These are phyloP conservation scores for Boletus vermiculosoides DNA, from an alignment of 768 basidiomycete species.

Conservation along the genomic window DNA sequence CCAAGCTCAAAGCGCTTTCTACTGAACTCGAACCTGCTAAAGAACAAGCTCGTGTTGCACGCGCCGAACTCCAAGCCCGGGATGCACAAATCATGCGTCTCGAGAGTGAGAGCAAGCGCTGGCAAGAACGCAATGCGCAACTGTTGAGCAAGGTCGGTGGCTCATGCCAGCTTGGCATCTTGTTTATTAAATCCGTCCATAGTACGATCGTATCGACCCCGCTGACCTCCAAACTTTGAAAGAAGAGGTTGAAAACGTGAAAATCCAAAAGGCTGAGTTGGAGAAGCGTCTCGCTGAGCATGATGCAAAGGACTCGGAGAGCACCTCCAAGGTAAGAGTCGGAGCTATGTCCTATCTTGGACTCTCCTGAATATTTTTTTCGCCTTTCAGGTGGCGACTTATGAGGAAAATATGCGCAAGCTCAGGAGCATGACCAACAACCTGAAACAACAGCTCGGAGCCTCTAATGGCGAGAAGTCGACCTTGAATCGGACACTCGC, in stretches of 20 bases:
- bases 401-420: conserved; percentile 45
- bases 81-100: conserved; percentile 65
- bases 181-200: conserved; percentile 1
- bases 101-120: conserved; percentile 73
- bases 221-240: conserved; percentile 78
- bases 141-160: conserved; percentile 69
- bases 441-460: conserved; percentile 25
- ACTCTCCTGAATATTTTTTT: neutral
- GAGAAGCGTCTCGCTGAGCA: conserved; percentile 32
- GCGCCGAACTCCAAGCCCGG: conserved; percentile 74
- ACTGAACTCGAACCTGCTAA: conserved; percentile 71
- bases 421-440: conserved; percentile 30
- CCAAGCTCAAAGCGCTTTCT: conserved; percentile 55
- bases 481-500: conserved; percentile 28
- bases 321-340: conserved; percentile 33
- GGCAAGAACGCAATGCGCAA: conserved; percentile 83
- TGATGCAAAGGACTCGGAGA: conserved; percentile 31
- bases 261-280: conserved; percentile 40
- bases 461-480: conserved; percentile 30
- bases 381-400: conserved; percentile 35
- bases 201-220: conserved; percentile 90
- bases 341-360: too few relatives aligned
- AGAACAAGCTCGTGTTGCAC: conserved; percentile 61
- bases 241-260: conserved; percentile 62
- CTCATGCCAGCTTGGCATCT: neutral